Conservation (phyloP, 768 basidiomycete genomes). For the Wakefieldia striispora region DNA sequence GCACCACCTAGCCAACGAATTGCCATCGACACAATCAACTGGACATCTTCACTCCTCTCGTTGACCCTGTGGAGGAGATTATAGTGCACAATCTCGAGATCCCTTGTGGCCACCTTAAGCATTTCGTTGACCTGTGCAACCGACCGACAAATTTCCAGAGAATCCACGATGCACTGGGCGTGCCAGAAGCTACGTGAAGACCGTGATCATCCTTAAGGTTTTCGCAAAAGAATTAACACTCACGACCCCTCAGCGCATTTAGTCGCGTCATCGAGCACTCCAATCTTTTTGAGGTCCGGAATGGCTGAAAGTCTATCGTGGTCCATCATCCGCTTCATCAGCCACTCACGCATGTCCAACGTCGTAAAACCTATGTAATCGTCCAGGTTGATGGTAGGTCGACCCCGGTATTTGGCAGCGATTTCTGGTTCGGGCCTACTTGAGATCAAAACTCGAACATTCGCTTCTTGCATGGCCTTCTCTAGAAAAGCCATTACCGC, state of each 20-base stretch:
- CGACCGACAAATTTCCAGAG: conserved; percentile 25
- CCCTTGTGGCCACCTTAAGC: conserved; percentile 15
- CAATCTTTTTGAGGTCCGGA: conserved; percentile 21
- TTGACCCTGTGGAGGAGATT: conserved; percentile 20
- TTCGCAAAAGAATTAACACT: conserved; percentile 1
- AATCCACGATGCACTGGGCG: conserved; percentile 28
- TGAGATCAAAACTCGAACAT: conserved; percentile 23
- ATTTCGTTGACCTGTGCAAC: conserved; percentile 22
- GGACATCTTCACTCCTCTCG: conserved; percentile 24
- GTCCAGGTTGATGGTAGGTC: conserved; percentile 21
- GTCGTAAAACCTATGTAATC: conserved; percentile 20
- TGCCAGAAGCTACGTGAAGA: conserved; percentile 22
- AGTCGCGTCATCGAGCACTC: conserved; percentile 17
- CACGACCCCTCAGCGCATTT: conserved; percentile 17
- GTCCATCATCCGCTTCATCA: conserved; percentile 25
- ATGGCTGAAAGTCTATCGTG: conserved; percentile 23
- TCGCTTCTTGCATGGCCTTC: conserved; percentile 18
- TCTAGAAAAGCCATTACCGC: conserved; percentile 23
- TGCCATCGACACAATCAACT: conserved; percentile 23
- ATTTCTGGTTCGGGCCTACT: conserved; percentile 23
- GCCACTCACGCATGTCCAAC: conserved; percentile 23
- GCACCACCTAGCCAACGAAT: conserved; percentile 26
- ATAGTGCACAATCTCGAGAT: conserved; percentile 22
- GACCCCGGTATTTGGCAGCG: conserved; percentile 13
- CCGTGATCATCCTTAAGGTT: neutral